A percentile compares a stretch with the other conserved stretches of the same genome.
Evolutionary conservation across 2,329 filamentous ascomycete species (phyloP).

Genomic region (Penicillium nordicum): DNA sequence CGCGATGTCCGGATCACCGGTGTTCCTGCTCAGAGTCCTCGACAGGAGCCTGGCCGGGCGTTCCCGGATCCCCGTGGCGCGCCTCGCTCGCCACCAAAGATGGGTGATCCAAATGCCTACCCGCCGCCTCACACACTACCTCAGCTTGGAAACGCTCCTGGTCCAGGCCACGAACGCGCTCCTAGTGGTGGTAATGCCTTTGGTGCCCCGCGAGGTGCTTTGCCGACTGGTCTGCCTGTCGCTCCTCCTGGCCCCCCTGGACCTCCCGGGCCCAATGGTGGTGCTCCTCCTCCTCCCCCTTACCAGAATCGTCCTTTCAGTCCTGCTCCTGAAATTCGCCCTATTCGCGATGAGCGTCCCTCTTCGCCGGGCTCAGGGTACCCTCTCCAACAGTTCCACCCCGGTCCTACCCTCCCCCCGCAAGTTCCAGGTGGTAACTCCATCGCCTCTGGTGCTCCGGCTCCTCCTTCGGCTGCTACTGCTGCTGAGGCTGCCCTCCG

Average conservation of each 20-base stretch:
- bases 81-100: constrained; percentile 57
- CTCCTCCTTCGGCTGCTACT: constrained; percentile 62
- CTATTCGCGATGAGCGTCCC: constrained; percentile 77
- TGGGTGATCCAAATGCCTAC: constrained; percentile 53
- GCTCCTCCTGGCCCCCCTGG: constrained; percentile 48
- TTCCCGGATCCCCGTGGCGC: constrained; percentile 64
- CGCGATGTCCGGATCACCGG: constrained; percentile 68
- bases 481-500: constrained; percentile 67
- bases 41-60: constrained; percentile 65
- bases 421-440: constrained; percentile 28
- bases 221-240: constrained; percentile 47
- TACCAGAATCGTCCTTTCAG: constrained; percentile 69
- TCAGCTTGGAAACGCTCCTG: constrained; percentile 49
- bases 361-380: constrained; percentile 89
- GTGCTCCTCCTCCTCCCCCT: constrained; percentile 58
- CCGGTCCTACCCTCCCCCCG: constrained; percentile 62
- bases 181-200: constrained; percentile 31
- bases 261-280: constrained; percentile 47
- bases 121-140: constrained; percentile 49
- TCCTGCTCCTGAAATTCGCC: constrained; percentile 78
- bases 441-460: constrained; percentile 66
- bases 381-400: constrained; percentile 74
- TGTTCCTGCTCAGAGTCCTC: constrained; percentile 71
- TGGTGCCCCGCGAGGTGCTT: constrained; percentile 40
- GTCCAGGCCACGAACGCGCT: constrained; percentile 40